Conservation (phyloP, 2,329 filamentous ascomycete species). For the Pestalotiopsis sp. region DNA sequence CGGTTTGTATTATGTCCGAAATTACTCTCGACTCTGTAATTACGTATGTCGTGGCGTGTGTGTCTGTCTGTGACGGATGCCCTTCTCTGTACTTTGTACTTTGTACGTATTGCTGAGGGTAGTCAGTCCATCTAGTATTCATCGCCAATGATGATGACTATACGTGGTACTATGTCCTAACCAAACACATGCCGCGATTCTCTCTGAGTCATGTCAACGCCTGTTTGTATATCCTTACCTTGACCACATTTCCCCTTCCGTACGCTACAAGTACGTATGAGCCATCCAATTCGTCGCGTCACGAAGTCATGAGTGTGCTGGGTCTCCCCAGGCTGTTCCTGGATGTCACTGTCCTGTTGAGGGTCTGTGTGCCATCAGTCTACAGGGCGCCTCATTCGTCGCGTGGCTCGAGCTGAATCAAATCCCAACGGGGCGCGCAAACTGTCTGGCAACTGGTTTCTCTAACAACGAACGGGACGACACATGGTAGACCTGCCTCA, state of each 20-base stretch:
- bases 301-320: neutral
- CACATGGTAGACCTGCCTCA: neutral
- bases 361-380: neutral
- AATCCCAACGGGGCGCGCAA: neutral
- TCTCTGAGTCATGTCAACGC: neutral
- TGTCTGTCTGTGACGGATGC: too few species aligned
- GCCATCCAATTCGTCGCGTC: neutral
- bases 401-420: neutral
- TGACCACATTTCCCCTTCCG: neutral
- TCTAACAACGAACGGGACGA: neutral
- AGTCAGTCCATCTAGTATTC: neutral
- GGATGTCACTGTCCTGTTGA: slow-evolving; percentile 4
- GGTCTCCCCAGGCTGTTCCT: neutral
- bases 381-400: neutral
- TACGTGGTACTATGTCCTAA: too few species aligned
- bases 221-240: neutral
- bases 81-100: neutral
- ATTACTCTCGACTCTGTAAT: too few species aligned
- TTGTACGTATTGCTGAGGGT: neutral
- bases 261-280: neutral
- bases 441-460: neutral
- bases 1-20: neutral
- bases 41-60: too few species aligned
- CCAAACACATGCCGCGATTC: neutral
- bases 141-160: neutral